Base-by-base conservation (phyloP, 345 rosid genomes). In the Boechera retrofracta region DNA sequence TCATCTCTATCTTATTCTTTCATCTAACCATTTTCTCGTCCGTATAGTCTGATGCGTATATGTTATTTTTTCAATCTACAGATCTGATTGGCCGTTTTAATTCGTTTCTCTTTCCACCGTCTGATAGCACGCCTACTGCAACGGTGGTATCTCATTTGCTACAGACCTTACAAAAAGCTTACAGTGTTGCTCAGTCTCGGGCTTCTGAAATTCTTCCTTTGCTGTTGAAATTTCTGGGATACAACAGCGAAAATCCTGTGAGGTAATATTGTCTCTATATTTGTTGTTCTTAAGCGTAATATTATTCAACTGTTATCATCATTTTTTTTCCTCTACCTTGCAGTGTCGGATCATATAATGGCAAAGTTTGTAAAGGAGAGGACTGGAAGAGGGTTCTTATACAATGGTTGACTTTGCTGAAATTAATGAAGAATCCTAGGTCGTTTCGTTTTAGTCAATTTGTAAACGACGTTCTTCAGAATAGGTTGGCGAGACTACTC, bases 321-420 rank as follows among this genome's bases (percentile, higher is more conserved):
- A 66, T 15, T 15, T 51, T 4, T 44, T 64, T 12, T 53, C 38
- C 39, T 72, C 53, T 64, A 13, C 24, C 18, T 68, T 78, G 83
- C 87, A 95, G 98, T 53, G 86, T 89, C 63, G 89, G 89, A 72
- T 83, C 79, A 31, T 95, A 81, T 67, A 75, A 80, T 80, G 73
- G 82, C 44, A 71, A 53, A 64, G 53, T 79, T 76, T 89, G 89
- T 76, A 88, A 83, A 78, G 96, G 96, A 49, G 89, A 91, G 77
- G 89, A 86, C 72, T 89, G 97, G 99, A 90, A 82, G 78, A 81
- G 72, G 41, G 49, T 88, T 52, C 91, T 95, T 59, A 91, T 86
- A 81, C 91, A 95, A 59, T 95, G 99, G 99, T 72, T 95, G 67
- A 81, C 83, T 78, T 82, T 95, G 82, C 81, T 95, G 78, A 92